These are phyloP conservation scores for Leptomonas pyrrhocoris DNA, from an alignment of 208 protist genomes.

Conservation along the genomic window DNA sequence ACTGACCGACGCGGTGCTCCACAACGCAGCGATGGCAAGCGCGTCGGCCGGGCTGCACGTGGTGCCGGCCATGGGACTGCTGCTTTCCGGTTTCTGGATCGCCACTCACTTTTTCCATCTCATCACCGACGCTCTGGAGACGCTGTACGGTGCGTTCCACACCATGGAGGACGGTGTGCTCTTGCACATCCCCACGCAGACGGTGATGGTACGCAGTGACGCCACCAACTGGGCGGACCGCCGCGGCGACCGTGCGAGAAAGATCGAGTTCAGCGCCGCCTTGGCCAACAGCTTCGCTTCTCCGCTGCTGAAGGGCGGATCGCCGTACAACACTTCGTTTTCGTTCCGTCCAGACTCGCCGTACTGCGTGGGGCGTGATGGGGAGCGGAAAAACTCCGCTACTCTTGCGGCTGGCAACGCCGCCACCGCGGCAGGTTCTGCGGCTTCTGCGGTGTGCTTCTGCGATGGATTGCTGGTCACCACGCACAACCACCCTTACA, in stretches of 20 bases:
- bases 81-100: slow-evolving; percentile 26
- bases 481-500: slow-evolving; percentile 15
- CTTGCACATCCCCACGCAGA: slow-evolving; percentile 25
- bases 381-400: background rate
- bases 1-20: slow-evolving; percentile 19
- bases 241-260: slow-evolving; percentile 14
- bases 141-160: slow-evolving; percentile 20
- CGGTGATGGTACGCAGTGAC: slow-evolving; percentile 26
- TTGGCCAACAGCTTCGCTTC: slow-evolving; percentile 37
- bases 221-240: slow-evolving; percentile 27
- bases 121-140: slow-evolving; percentile 35
- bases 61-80: slow-evolving; percentile 33
- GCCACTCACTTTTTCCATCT: slow-evolving; percentile 39
- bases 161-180: slow-evolving; percentile 29
- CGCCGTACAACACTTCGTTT: slow-evolving; percentile 36
- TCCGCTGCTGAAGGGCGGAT: slow-evolving; percentile 13
- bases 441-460: slow-evolving; percentile 24
- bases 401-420: background rate
- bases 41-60: slow-evolving; percentile 8
- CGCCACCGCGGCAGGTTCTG: background rate
- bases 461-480: slow-evolving; percentile 34
- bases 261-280: slow-evolving; percentile 33
- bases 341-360: slow-evolving; percentile 22
- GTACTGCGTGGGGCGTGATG: slow-evolving; percentile 20
- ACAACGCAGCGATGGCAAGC: background rate